A percentile compares a stretch with the other conserved stretches of the same genome.
phyloP scores from a whole-genome alignment of 73 alveolate genomes.

The Paramecium biaurelia region DNA sequence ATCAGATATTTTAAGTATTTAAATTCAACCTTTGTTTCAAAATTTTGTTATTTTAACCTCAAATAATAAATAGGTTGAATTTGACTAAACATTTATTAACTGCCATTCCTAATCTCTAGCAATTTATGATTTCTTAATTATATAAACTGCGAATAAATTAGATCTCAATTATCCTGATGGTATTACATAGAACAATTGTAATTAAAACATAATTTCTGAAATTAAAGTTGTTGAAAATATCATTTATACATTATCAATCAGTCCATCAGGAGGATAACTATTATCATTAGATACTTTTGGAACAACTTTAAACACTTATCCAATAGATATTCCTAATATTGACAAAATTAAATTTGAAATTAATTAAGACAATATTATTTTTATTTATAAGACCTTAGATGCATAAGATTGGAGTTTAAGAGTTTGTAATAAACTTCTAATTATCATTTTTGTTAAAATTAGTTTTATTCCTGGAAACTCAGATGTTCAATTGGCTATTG shows the following conservation, averaged over 20 bases:
- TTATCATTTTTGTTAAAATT: not conserved
- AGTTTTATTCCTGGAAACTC: not conserved
- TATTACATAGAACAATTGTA: not conserved
- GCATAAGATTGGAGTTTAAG: not conserved
- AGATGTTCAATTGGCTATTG: not conserved
- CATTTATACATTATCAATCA: not conserved
- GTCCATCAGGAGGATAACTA: not conserved
- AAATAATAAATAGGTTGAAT: not conserved
- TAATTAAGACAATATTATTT: not conserved
- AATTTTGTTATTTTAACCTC: not conserved
- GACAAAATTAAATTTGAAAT: not conserved
- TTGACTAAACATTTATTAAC: not conserved
- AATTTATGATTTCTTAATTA: not conserved
- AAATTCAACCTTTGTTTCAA: not conserved
- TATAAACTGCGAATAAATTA: not conserved
- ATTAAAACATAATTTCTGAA: not conserved
- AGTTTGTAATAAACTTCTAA: not conserved
- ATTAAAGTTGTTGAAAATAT: not conserved
- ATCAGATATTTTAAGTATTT: not conserved
- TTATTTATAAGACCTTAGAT: not conserved
- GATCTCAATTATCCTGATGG: not conserved
- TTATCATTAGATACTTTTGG: not conserved
- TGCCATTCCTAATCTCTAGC: not conserved
- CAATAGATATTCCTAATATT: not conserved
- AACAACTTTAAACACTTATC: not conserved